Evolutionary conservation across 768 basidiomycete species (phyloP).

Genomic region (Mycena latifolia): DNA sequence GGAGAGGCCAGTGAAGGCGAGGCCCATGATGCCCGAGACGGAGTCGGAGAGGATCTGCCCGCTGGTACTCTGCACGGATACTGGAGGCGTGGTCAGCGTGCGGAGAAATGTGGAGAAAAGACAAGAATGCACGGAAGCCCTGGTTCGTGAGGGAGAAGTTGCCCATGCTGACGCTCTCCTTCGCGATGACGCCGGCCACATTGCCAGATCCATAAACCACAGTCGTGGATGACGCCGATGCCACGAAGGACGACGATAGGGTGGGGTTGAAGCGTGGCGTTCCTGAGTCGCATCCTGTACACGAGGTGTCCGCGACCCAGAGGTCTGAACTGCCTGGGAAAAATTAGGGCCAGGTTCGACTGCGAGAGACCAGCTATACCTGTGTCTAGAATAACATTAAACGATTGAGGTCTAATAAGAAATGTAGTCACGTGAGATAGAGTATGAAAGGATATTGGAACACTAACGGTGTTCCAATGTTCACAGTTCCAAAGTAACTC

Average conservation of each 20-base stretch:
- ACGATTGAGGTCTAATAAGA: conserved; percentile 67
- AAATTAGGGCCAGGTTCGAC: background rate
- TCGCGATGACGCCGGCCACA: conserved; percentile 65
- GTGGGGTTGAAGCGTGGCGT: conserved; percentile 60
- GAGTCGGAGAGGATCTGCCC: conserved; percentile 57
- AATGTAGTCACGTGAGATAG: conserved; percentile 19
- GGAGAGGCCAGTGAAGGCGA: conserved; percentile 76
- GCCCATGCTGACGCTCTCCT: conserved; percentile 76
- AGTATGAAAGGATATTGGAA: too few relatives aligned
- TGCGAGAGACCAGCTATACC: conserved; percentile 63
- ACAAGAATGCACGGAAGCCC: conserved; percentile 57
- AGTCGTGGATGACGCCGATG: conserved; percentile 35
- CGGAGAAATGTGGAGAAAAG: too few relatives aligned
- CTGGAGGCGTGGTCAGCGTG: conserved; percentile 50
- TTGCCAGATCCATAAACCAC: conserved; percentile 80
- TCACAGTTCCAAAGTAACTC: conserved; percentile 68
- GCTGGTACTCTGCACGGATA: conserved; percentile 68
- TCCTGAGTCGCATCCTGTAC: conserved; percentile 51
- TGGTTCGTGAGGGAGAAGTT: conserved; percentile 70
- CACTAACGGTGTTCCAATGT: conserved; percentile 75
- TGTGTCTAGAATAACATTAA: conserved; percentile 91
- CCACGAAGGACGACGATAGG: conserved; percentile 53
- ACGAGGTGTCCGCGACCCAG: conserved; percentile 79
- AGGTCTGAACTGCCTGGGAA: conserved; percentile 61
- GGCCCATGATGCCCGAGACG: conserved; percentile 81